Percentiles rank a stretch among this genome's conserved stretches.
Evolutionary conservation across 1,284 basidiomycete species (phyloP).

Genomic region (Schizopora paradoxa): DNA sequence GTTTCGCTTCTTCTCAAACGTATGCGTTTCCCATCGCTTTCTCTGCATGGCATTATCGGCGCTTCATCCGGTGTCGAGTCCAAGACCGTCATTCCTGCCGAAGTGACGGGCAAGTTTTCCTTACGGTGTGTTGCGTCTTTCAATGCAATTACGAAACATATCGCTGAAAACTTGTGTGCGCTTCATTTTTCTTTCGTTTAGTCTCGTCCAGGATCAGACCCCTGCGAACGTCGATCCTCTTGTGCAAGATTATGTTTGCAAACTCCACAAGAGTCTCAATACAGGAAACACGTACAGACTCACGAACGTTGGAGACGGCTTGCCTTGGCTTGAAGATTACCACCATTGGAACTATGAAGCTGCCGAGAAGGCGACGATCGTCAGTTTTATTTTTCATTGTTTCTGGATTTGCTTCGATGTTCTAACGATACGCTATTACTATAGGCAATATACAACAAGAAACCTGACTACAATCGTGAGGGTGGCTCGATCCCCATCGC

Average conservation of each 20-base stretch:
- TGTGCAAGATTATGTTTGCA: slow-evolving; percentile 67
- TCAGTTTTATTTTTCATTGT: slow-evolving; percentile 26
- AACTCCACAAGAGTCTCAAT: slow-evolving; percentile 79
- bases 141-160: too few relatives aligned
- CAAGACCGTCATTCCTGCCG: slow-evolving; percentile 94
- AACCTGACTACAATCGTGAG: slow-evolving; percentile 88
- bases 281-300: slow-evolving; percentile 74
- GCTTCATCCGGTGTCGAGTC: slow-evolving; percentile 86
- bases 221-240: slow-evolving; percentile 70
- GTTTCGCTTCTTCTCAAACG: slow-evolving; percentile 85
- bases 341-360: slow-evolving; percentile 96
- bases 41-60: slow-evolving; percentile 95
- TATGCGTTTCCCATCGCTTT: slow-evolving; percentile 85
- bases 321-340: slow-evolving; percentile 83
- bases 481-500: slow-evolving; percentile 97
- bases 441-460: slow-evolving; percentile 73
- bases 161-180: background rate
- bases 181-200: slow-evolving; percentile 22
- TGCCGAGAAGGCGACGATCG: slow-evolving; percentile 78
- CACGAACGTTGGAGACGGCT: slow-evolving; percentile 76
- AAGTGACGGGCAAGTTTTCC: slow-evolving; percentile 90
- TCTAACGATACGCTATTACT: background rate
- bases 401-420: background rate
- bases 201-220: slow-evolving; percentile 86
- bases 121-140: slow-evolving; percentile 59